Conservation (phyloP, 345 rosid species). For the Arabidopsis arenosa region DNA sequence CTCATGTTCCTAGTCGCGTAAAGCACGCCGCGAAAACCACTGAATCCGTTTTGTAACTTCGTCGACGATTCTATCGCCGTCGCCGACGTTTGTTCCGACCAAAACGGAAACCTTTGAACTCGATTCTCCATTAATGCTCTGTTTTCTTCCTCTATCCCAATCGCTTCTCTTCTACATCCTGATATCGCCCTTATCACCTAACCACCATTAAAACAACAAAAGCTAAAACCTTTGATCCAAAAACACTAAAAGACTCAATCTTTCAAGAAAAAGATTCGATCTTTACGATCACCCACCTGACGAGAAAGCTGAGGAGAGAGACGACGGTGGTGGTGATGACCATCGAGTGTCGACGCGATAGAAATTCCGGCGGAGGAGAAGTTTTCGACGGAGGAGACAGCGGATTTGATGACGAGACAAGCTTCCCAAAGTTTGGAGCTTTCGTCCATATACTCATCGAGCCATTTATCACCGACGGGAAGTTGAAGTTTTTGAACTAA, state of each 20-base stretch:
- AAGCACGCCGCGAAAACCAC: slow-evolving; percentile 82
- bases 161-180: slow-evolving; percentile 83
- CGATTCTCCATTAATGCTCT: slow-evolving; percentile 79
- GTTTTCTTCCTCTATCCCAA: slow-evolving; percentile 86
- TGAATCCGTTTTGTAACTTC: slow-evolving; percentile 59
- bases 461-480: slow-evolving; percentile 98
- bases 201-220: slow-evolving; percentile 14
- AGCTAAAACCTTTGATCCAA: slow-evolving; percentile 8
- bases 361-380: slow-evolving; percentile 75
- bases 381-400: slow-evolving; percentile 74
- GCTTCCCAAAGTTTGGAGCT: slow-evolving; percentile 98
- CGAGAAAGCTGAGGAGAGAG: slow-evolving; percentile 58
- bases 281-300: slow-evolving; percentile 39
- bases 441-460: slow-evolving; percentile 98
- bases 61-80: slow-evolving; percentile 45
- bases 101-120: slow-evolving; percentile 67
- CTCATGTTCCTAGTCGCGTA: slow-evolving; percentile 75
- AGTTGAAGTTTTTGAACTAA: slow-evolving; percentile 88
- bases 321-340: slow-evolving; percentile 56
- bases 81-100: slow-evolving; percentile 60
- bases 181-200: slow-evolving; percentile 80
- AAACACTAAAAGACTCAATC: neutral
- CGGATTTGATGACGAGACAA: slow-evolving; percentile 83
- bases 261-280: neutral
- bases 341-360: slow-evolving; percentile 67